Conservation (phyloP, 2,329 filamentous ascomycete genomes). For the Aspergillus bombycis region DNA sequence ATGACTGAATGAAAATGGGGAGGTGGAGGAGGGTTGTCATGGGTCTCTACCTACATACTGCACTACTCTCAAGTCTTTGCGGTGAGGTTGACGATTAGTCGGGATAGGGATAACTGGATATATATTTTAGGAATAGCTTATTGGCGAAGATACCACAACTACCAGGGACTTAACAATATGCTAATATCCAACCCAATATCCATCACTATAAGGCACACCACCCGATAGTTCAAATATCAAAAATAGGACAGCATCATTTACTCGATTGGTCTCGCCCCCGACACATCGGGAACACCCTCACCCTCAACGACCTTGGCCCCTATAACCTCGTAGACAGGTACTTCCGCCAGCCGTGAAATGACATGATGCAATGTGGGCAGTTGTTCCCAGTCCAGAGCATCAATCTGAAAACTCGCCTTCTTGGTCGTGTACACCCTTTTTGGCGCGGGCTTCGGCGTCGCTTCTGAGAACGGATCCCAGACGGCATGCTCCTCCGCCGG, state of each 20-base stretch:
- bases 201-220: not conserved
- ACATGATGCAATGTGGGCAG: conserved; percentile 65
- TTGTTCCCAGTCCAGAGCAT: conserved; percentile 54
- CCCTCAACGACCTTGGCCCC: not conserved
- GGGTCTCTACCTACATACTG: too few relatives aligned
- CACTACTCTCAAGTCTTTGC: too few relatives aligned
- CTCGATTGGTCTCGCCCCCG: not conserved
- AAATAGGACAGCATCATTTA: not conserved
- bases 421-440: conserved; percentile 21
- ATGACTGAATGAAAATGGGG: too few relatives aligned
- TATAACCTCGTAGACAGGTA: conserved; percentile 61
- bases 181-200: not conserved
- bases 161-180: not conserved
- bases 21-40: too few relatives aligned
- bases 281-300: not conserved
- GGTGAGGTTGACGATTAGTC: too few relatives aligned
- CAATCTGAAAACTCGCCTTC: conserved; percentile 51
- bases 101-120: too few relatives aligned
- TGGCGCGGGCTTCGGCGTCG: conserved; percentile 13
- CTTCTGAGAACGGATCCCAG: conserved; percentile 37
- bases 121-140: too few relatives aligned
- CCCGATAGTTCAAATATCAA: not conserved
- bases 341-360: conserved; percentile 52
- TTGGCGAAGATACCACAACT: not conserved
- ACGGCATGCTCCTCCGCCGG: conserved; percentile 59